These are phyloP conservation scores for Mrakia blollopis DNA, from an alignment of 768 basidiomycete genomes.

Conservation along the genomic window DNA sequence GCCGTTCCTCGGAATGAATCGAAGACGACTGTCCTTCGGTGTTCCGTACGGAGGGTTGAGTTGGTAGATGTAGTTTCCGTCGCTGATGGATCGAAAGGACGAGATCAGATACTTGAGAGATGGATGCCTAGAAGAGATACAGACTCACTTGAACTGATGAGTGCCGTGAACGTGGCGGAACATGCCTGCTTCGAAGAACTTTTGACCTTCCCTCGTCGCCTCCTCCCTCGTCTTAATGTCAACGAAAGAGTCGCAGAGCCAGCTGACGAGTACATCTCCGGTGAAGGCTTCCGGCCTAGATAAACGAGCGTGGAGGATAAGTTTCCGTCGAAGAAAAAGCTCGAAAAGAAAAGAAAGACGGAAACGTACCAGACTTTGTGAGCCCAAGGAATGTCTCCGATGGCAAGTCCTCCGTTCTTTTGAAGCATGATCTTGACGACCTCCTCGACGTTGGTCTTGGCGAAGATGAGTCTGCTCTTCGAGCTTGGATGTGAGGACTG, in stretches of 20 bases:
- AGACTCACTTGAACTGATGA: conserved; percentile 27
- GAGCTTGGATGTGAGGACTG: conserved; percentile 52
- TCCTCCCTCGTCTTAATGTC: conserved; percentile 80
- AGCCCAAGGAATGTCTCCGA: conserved; percentile 22
- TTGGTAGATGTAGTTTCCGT: conserved; percentile 32
- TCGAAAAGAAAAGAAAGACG: no score
- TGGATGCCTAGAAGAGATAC: background rate
- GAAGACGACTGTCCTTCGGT: conserved; percentile 15
- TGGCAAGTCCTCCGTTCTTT: conserved; percentile 8
- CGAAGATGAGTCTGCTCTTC: conserved; percentile 27
- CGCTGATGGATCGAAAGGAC: background rate
- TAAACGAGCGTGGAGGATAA: background rate
- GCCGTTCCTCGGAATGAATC: conserved; percentile 13
- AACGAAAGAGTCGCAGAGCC: conserved; percentile 79
- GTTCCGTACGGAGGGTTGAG: conserved; percentile 27
- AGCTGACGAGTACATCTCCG: conserved; percentile 81
- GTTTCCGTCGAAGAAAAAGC: background rate
- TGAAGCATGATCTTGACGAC: conserved; percentile 19
- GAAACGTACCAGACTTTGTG: conserved; percentile 13
- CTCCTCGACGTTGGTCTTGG: conserved; percentile 22
- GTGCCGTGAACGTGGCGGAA: conserved; percentile 47
- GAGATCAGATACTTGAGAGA: no score
- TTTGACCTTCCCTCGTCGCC: conserved; percentile 70
- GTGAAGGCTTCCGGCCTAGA: conserved; percentile 67
- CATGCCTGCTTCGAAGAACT: conserved; percentile 71